Evolutionary conservation across 441 rosid species (phyloP).

Genomic region (Populus hybrid): DNA sequence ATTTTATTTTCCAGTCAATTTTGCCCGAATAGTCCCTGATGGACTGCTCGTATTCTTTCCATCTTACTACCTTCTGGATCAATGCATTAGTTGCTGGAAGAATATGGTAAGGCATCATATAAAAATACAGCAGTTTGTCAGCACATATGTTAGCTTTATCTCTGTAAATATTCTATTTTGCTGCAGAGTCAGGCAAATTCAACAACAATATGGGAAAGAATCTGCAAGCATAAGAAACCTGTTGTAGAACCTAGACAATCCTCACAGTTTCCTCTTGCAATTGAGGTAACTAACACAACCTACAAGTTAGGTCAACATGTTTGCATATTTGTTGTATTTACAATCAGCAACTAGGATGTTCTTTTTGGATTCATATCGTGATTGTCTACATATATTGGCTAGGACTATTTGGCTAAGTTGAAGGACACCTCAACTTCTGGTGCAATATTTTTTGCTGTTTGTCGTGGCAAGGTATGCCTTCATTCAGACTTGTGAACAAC

Average conservation of each 20-base stretch:
- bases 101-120: constrained; percentile 49
- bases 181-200: constrained; percentile 56
- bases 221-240: constrained; percentile 86
- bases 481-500: constrained; percentile 8
- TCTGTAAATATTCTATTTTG: constrained; percentile 11
- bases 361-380: constrained; percentile 5
- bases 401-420: constrained; percentile 88
- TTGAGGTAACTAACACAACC: constrained; percentile 49
- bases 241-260: constrained; percentile 95
- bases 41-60: constrained; percentile 95
- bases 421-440: constrained; percentile 74
- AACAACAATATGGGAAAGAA: constrained; percentile 91
- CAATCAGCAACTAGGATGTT: constrained; percentile 2
- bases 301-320: constrained; percentile 14
- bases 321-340: constrained; percentile 11
- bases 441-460: constrained; percentile 94
- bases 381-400: constrained; percentile 17
- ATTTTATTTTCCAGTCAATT: constrained; percentile 60
- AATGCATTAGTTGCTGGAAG: constrained; percentile 88
- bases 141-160: constrained; percentile 17
- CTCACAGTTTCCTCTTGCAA: constrained; percentile 67
- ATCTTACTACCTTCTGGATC: constrained; percentile 88
- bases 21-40: constrained; percentile 91
- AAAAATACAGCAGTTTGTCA: constrained; percentile 4
- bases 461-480: constrained; percentile 90